Base-by-base conservation (phyloP, 176 grass and related monocot genomes). In the Poa pratensis region DNA sequence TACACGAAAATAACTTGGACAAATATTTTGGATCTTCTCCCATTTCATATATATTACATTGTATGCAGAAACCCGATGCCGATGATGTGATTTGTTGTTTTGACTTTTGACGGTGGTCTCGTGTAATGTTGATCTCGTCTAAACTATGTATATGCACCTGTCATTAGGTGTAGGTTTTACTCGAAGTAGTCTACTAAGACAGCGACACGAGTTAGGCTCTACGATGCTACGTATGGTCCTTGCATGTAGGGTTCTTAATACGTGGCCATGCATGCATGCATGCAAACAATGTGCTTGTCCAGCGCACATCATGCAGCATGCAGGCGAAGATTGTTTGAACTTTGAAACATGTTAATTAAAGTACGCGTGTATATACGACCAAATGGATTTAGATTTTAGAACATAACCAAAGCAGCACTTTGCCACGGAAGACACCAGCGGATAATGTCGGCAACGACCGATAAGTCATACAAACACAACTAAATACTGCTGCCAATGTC, bases 151-250 rank as follows among this genome's bases (percentile, higher is more conserved):
- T 45, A 45, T 45, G 19, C 20, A 3, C 57, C 37, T 62, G 77
- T 18, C 58, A n/a, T 64, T 42, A 75, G 72, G 72, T 75, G 72
- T 75, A 30, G 8, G 72, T 30, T 75, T 75, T 75, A 75, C 46
- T 32, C 46, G 24, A 52, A 52, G 16, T 6, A 58, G 67, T 30
- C 37, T 71, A 51, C 34, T 5, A 43, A 42, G 50, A 27, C 2
- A 42, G 13, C 20, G 63, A 57, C 39, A 27, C 4, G 50, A 57
- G 35, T 45, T 43, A 9, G 53, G 20, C 20, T 42, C 75, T 35
- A 78, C 7, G 75, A 7, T 51, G 16, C 65, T 80, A 13, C 7
- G 53, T 61, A 35, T 2, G 65, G 26, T n/a, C 66, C 32, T 69
- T 83, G 73, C 28, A 62, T 48, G 22, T 73, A 88, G 62, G 73